Evolutionary conservation across 2,329 filamentous ascomycete genomes (phyloP).

Genomic region (Aspergillus alliaceus): DNA sequence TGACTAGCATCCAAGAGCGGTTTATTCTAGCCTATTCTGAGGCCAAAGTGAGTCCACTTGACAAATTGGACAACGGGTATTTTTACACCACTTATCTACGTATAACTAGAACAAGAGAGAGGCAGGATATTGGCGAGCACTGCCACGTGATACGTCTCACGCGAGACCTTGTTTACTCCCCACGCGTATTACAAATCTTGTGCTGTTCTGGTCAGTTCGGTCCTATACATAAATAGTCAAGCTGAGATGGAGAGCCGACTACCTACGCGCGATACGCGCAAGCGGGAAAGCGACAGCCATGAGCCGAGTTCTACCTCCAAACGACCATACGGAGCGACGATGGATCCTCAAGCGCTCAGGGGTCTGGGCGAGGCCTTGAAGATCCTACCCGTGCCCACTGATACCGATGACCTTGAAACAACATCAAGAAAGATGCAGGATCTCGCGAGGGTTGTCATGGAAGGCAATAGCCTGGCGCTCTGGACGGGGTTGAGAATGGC

Average conservation of each 20-base stretch:
- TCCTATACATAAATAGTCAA: not conserved
- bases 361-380: constrained; percentile 5
- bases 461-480: constrained; percentile 21
- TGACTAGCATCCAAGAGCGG: not conserved
- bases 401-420: constrained; percentile 17
- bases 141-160: not conserved
- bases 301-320: not conserved
- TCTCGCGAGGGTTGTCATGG: constrained; percentile 13
- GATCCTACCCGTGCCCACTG: constrained; percentile 14
- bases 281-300: not conserved
- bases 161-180: not conserved
- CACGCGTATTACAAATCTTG: not conserved
- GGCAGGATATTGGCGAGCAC: not conserved
- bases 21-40: not conserved
- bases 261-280: not conserved
- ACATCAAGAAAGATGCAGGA: constrained; percentile 17
- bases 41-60: not conserved
- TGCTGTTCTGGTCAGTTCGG: not conserved
- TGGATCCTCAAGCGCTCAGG: constrained; percentile 4
- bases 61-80: not conserved
- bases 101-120: not conserved
- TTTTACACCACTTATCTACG: not conserved
- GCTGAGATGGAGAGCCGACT: constrained; percentile 1
- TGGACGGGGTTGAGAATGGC: constrained; percentile 18
- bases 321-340: not conserved